Evolutionary conservation across 768 basidiomycete species (phyloP).

Genomic region (Galerina marginata): DNA sequence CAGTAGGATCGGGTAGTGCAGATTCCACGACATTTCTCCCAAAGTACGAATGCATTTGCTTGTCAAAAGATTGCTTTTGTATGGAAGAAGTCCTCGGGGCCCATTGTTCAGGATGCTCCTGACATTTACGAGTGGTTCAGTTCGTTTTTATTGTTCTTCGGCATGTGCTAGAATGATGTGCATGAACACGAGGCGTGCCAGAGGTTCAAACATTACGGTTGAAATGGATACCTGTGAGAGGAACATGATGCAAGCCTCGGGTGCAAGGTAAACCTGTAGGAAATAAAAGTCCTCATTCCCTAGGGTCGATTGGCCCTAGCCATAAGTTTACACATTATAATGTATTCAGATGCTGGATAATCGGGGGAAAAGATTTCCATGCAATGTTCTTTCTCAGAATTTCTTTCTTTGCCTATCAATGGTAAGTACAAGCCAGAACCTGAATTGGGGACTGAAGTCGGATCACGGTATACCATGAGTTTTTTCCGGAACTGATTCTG

Average conservation of each 20-base stretch:
- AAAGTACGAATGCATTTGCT: slow-evolving; percentile 9
- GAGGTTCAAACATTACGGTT: not conserved
- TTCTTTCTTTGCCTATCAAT: too few relatives aligned
- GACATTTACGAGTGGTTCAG: slow-evolving; percentile 11
- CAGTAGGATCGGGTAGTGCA: slow-evolving; percentile 8
- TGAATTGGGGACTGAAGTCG: too few relatives aligned
- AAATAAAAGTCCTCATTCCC: too few relatives aligned
- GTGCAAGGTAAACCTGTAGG: too few relatives aligned
- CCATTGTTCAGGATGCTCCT: not conserved
- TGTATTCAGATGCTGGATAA: too few relatives aligned
- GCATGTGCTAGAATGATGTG: slow-evolving; percentile 9
- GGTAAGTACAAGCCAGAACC: too few relatives aligned
- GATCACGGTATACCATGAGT: too few relatives aligned
- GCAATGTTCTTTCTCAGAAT: too few relatives aligned
- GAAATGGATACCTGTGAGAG: slow-evolving; percentile 23
- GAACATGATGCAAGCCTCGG: not conserved
- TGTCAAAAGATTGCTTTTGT: slow-evolving; percentile 14
- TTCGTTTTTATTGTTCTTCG: slow-evolving; percentile 23
- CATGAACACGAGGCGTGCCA: slow-evolving; percentile 18
- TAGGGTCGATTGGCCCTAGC: too few relatives aligned
- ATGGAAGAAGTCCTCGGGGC: not conserved
- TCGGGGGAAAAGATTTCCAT: too few relatives aligned
- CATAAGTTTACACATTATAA: too few relatives aligned
- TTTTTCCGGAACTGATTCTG: too few relatives aligned
- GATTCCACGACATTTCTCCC: slow-evolving; percentile 16